These are phyloP conservation scores for Arabis hirsuta DNA, from an alignment of 345 rosid species.

Conservation along the genomic window DNA sequence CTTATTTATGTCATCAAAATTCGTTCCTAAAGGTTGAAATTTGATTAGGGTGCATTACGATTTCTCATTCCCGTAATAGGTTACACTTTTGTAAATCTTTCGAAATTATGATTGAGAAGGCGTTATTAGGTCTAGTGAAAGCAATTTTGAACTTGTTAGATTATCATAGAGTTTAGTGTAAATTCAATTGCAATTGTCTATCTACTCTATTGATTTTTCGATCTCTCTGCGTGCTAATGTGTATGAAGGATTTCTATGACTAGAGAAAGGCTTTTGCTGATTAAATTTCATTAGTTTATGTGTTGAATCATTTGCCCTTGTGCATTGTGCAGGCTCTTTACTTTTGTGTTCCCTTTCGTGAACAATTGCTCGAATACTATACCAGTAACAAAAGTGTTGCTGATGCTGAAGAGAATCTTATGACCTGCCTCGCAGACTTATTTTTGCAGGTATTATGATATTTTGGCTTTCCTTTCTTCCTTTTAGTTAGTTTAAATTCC, in stretches of 20 bases:
- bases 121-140: conserved; percentile 1
- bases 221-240: too few relatives aligned
- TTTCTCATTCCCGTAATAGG: neutral
- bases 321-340: conserved; percentile 90
- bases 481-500: neutral
- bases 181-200: neutral
- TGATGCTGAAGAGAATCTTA: conserved; percentile 93
- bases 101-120: neutral
- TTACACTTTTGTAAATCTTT: neutral
- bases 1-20: neutral
- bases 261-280: neutral
- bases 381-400: conserved; percentile 67
- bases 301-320: conserved; percentile 6
- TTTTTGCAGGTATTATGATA: conserved; percentile 72
- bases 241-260: neutral
- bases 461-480: neutral
- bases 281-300: neutral
- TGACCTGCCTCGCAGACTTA: conserved; percentile 95
- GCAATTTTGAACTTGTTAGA: neutral
- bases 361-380: conserved; percentile 95
- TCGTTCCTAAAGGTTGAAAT: conserved; percentile 3
- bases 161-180: neutral
- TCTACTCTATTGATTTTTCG: neutral
- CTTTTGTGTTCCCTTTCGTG: conserved; percentile 98
- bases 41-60: neutral